phyloP scores from a whole-genome alignment of 108 stramenopile genomes.

The Skeletonema menzelii region DNA sequence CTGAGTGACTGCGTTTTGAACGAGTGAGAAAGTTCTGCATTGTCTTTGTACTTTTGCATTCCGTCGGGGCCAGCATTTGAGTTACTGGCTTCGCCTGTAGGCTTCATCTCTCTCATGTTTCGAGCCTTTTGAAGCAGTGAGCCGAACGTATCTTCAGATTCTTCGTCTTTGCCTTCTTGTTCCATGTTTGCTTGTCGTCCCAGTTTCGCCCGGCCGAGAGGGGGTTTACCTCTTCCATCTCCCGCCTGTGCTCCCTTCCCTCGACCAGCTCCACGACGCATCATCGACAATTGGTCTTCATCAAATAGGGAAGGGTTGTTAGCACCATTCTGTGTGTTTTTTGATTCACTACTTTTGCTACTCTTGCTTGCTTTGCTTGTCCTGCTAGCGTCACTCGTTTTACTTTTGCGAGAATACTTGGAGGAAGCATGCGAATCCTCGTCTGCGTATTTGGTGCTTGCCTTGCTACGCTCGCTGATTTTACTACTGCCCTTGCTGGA shows the following conservation, averaged over 20 bases:
- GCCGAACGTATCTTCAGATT: constrained; percentile 2
- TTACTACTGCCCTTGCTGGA: not conserved
- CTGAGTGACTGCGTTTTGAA: not conserved
- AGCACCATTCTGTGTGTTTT: not conserved
- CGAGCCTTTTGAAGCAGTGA: not conserved
- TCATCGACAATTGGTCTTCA: constrained; percentile 23
- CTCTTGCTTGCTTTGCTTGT: not conserved
- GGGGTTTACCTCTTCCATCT: not conserved
- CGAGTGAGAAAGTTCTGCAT: constrained; percentile 5
- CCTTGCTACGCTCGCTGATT: not conserved
- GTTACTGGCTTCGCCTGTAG: not conserved
- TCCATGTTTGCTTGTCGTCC: not conserved
- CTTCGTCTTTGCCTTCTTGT: not conserved
- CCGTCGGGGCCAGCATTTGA: not conserved
- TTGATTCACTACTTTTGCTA: not conserved
- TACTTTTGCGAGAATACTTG: not conserved
- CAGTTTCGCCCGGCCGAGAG: not conserved
- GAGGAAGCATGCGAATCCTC: not conserved
- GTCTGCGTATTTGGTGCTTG: not conserved
- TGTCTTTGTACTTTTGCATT: not conserved
- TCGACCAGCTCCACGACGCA: constrained; percentile 1
- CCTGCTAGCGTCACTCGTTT: not conserved
- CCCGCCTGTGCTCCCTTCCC: constrained; percentile 1
- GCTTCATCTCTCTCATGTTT: not conserved
- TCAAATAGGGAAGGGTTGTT: constrained; percentile 8